phyloP scores from a whole-genome alignment of 352 stramenopile genomes.

The Globisporangium irregulare region DNA sequence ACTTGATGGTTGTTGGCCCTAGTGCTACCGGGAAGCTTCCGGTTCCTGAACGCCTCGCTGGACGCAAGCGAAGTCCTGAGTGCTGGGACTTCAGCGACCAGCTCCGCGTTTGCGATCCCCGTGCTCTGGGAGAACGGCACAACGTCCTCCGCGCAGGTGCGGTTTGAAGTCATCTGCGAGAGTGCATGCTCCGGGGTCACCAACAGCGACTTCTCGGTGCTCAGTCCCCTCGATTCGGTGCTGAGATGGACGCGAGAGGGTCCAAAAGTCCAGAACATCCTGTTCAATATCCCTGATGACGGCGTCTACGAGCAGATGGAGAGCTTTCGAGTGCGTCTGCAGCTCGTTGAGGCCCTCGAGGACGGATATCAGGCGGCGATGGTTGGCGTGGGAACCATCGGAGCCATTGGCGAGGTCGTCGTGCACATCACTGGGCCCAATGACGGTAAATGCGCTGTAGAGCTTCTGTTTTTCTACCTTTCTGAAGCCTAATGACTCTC shows the following conservation, averaged over 20 bases:
- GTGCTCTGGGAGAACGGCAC: slow-evolving; percentile 62
- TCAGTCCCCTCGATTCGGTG: slow-evolving; percentile 25
- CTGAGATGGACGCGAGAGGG: slow-evolving; percentile 46
- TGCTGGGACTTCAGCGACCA: neutral
- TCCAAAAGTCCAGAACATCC: slow-evolving; percentile 37
- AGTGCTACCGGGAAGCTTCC: slow-evolving; percentile 57
- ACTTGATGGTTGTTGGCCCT: neutral
- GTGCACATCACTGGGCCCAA: slow-evolving; percentile 64
- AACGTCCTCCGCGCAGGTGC: slow-evolving; percentile 36
- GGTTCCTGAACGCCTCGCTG: slow-evolving; percentile 38
- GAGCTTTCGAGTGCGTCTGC: slow-evolving; percentile 44
- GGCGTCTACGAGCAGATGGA: slow-evolving; percentile 49
- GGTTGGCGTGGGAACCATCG: slow-evolving; percentile 33
- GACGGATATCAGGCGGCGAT: neutral
- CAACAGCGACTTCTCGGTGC: slow-evolving; percentile 38
- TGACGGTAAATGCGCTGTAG: slow-evolving; percentile 20
- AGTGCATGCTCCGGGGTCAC: slow-evolving; percentile 29
- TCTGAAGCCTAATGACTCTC: neutral
- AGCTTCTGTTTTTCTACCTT: neutral
- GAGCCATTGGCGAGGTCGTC: slow-evolving; percentile 36
- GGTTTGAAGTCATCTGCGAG: slow-evolving; percentile 44
- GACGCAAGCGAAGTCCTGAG: slow-evolving; percentile 30
- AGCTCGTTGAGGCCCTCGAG: slow-evolving; percentile 24
- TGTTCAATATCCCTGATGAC: slow-evolving; percentile 41
- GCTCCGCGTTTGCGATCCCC: slow-evolving; percentile 29